Percentiles rank a stretch among this genome's conserved stretches.
phyloP scores from a whole-genome alignment of 768 basidiomycete genomes.

The Tricholoma sp. region DNA sequence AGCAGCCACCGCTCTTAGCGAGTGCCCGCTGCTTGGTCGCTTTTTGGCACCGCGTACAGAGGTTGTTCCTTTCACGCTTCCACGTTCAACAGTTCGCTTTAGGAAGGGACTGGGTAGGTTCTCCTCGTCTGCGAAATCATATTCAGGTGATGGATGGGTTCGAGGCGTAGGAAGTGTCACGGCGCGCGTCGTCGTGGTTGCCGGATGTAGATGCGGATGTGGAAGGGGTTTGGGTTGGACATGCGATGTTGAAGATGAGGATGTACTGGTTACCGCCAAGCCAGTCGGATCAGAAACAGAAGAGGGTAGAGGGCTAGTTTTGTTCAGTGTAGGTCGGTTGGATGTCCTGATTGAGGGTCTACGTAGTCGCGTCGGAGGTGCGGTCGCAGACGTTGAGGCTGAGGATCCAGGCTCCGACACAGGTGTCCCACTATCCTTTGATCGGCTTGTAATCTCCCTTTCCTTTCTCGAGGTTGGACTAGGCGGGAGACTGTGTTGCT shows the following conservation, averaged over 20 bases:
- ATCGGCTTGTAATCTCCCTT: slow-evolving; percentile 24
- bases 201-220: slow-evolving; percentile 35
- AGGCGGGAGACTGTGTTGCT: slow-evolving; percentile 33
- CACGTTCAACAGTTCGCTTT: slow-evolving; percentile 37
- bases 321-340: slow-evolving; percentile 23
- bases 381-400: slow-evolving; percentile 13
- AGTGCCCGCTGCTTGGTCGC: slow-evolving; percentile 45
- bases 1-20: slow-evolving; percentile 57
- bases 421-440: slow-evolving; percentile 12
- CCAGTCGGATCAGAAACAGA: slow-evolving; percentile 38
- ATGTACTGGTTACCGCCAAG: slow-evolving; percentile 14
- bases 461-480: slow-evolving; percentile 44
- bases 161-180: slow-evolving; percentile 22
- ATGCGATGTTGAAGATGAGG: slow-evolving; percentile 17
- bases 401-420: slow-evolving; percentile 20
- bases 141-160: slow-evolving; percentile 38
- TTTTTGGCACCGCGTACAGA: slow-evolving; percentile 26
- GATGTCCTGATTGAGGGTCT: slow-evolving; percentile 52
- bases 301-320: slow-evolving; percentile 21
- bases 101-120: slow-evolving; percentile 84
- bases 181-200: slow-evolving; percentile 9
- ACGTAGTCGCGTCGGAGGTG: slow-evolving; percentile 45
- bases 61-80: slow-evolving; percentile 1
- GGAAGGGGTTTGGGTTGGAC: slow-evolving; percentile 34
- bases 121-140: slow-evolving; percentile 74